These are phyloP conservation scores for Colletotrichum melonis DNA, from an alignment of 2,329 filamentous ascomycete species.

Conservation along the genomic window DNA sequence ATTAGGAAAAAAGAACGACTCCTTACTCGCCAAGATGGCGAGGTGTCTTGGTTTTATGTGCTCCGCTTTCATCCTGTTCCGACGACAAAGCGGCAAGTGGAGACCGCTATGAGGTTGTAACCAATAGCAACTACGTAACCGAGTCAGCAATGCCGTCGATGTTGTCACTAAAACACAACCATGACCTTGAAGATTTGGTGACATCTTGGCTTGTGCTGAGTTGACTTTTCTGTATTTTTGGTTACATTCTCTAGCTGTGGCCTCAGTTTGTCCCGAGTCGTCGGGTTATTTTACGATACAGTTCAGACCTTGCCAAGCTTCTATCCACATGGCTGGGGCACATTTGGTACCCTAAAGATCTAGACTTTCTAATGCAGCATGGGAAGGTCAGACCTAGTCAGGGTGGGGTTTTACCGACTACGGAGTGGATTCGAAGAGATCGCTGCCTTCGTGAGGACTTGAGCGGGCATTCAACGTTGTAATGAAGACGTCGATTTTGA, in stretches of 20 bases:
- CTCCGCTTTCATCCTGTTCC: background rate
- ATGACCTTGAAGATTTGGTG: too few species aligned
- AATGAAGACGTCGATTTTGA: too few species aligned
- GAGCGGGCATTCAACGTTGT: too few species aligned
- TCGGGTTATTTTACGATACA: background rate
- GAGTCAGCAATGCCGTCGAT: background rate
- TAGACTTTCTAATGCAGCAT: background rate
- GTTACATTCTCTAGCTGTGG: background rate
- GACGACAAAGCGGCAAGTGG: background rate
- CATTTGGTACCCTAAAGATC: background rate
- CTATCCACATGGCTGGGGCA: background rate
- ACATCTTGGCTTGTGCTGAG: background rate
- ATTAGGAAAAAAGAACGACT: background rate
- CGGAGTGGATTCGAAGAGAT: too few species aligned
- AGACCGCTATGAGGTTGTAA: background rate
- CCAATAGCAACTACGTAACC: background rate
- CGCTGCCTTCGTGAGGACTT: too few species aligned
- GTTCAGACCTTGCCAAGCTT: background rate
- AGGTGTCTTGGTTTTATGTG: background rate
- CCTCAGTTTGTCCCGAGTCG: background rate
- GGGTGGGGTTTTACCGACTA: too few species aligned
- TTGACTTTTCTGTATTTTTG: background rate
- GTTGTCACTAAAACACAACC: background rate
- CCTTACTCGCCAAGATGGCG: background rate
- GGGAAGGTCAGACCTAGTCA: background rate